Base-by-base conservation (phyloP, 371 early-diverging fungal species). In the Saksenaea vasiformis region DNA sequence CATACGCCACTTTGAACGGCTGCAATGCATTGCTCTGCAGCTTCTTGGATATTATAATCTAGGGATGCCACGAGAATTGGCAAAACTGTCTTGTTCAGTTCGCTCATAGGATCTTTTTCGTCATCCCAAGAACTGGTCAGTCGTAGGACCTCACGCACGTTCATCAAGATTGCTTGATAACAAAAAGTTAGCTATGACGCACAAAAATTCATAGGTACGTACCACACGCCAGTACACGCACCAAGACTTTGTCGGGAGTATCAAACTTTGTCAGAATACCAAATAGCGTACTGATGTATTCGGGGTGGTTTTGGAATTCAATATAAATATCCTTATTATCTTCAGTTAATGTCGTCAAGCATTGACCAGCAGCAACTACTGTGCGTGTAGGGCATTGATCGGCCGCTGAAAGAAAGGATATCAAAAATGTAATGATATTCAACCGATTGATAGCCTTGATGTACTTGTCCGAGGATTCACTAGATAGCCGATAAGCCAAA, bases 341-440 rank as follows among this genome's bases (percentile, higher is more conserved):
- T 37, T 95, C 95, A 0, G 93, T 90, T 38, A 96, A 71, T 2
- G 92, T 92, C 65, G 91, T 89, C 36, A 96, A 84, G 57, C 90
- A 90, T 79, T 94, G 95, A 83, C 86, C 91, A 39, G 90, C 90
- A 37, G 87, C 85, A 62, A 91, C 76, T 31, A 88, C 85, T n/a
- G 88, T 85, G 27, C 75, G 75, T 0, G 77, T 82, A 28, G 90
- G 87, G 39, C 83, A 83, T 62, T 86, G 86, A 55, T 84, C 82
- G 26, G 86, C 83, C 44, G 83, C 73, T 34, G 76, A 76, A 56
- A 91, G 76, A 62, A 90, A 91, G 8, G 90, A 85, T 53, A 89
- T 80, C 57, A 92, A 74, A 67, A 92, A 92, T 0, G 85, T 82
- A 27, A 86, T 64, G 26, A 89, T 69, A 58, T 87, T 83, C 61